These are phyloP conservation scores for Esteya vermicola DNA, from an alignment of 2,329 filamentous ascomycete genomes.

Conservation along the genomic window DNA sequence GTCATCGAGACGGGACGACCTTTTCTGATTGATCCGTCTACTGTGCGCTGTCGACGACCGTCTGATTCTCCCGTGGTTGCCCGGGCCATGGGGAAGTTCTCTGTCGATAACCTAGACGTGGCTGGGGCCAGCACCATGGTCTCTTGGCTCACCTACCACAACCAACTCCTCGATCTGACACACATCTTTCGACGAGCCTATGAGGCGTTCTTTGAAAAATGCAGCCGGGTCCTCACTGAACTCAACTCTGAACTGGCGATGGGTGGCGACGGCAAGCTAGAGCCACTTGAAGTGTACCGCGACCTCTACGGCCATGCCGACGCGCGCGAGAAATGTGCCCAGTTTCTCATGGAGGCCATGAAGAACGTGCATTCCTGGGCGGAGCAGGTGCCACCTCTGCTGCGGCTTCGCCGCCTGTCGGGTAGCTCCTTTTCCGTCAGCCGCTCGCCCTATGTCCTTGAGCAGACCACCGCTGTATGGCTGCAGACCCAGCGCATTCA, in stretches of 20 bases:
- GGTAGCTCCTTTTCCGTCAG: not conserved
- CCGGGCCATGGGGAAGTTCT: not conserved
- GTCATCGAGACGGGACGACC: not conserved
- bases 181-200: not conserved
- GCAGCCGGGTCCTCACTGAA: not conserved
- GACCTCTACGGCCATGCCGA: not conserved
- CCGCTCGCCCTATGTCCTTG: not conserved
- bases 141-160: not conserved
- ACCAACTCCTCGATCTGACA: not conserved
- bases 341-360: not conserved
- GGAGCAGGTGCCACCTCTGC: not conserved
- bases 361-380: not conserved
- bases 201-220: not conserved
- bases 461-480: not conserved
- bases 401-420: not conserved
- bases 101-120: not conserved
- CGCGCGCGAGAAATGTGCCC: not conserved
- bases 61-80: not conserved
- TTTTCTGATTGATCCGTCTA: not conserved
- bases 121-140: not conserved
- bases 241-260: too few relatives aligned
- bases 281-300: too few relatives aligned
- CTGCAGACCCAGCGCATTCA: not conserved
- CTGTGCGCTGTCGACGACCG: not conserved
- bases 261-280: not conserved